A percentile compares a stretch with the other conserved stretches of the same genome.
Conservation (phyloP, 257 asterid genomes). For the Solanum chilense region DNA sequence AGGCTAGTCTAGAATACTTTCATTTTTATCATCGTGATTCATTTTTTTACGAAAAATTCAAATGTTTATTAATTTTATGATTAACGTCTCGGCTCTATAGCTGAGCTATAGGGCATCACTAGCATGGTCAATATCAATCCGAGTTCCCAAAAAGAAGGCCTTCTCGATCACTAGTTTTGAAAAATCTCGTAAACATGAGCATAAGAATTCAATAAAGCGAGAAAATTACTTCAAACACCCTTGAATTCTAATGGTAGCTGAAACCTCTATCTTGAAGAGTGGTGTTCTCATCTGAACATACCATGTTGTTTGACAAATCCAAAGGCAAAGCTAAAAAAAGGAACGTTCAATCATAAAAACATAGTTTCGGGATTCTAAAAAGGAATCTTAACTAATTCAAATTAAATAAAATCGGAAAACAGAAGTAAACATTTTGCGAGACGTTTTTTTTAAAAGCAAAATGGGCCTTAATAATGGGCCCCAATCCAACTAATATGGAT, state of each 20-base stretch:
- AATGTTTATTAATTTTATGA: neutral
- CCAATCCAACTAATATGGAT: neutral
- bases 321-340: neutral
- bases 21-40: neutral
- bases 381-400: neutral
- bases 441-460: neutral
- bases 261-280: neutral
- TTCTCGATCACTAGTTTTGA: neutral
- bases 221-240: too few relatives aligned
- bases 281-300: neutral
- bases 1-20: too few relatives aligned
- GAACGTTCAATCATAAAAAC: neutral
- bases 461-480: neutral
- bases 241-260: too few relatives aligned
- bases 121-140: neutral
- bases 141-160: neutral
- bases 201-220: neutral
- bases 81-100: neutral
- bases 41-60: fast-evolving
- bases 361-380: neutral
- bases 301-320: neutral
- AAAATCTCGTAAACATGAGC: too few relatives aligned
- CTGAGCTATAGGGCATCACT: neutral
- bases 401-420: neutral
- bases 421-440: neutral